phyloP scores from a whole-genome alignment of 2,329 filamentous ascomycete species.

The Diplocarpon mali region DNA sequence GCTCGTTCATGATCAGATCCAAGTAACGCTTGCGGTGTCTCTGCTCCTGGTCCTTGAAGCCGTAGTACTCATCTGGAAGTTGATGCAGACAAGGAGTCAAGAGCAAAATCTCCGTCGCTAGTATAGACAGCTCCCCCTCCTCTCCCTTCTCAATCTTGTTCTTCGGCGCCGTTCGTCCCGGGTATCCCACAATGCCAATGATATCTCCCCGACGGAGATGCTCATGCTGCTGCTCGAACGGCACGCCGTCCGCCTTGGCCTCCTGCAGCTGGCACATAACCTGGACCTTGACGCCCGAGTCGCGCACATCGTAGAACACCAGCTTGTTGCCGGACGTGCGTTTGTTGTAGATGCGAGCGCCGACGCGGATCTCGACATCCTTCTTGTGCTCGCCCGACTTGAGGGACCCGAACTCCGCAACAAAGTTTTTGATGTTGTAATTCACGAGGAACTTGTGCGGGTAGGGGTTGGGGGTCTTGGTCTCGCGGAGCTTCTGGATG shows the following conservation, averaged over 20 bases:
- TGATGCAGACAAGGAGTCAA: constrained; percentile 86
- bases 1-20: constrained; percentile 89
- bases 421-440: constrained; percentile 72
- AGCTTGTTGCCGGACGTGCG: constrained; percentile 74
- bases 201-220: constrained; percentile 84
- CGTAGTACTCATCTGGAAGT: constrained; percentile 82
- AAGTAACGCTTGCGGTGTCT: constrained; percentile 88
- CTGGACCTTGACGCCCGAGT: constrained; percentile 69
- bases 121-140: constrained; percentile 88
- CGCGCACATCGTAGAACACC: constrained; percentile 80
- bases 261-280: constrained; percentile 86
- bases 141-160: constrained; percentile 67
- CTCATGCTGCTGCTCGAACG: constrained; percentile 84
- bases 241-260: constrained; percentile 48
- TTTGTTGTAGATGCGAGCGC: constrained; percentile 82
- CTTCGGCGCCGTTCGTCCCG: constrained; percentile 80
- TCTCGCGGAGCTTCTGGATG: constrained; percentile 65
- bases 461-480: constrained; percentile 71
- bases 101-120: constrained; percentile 75
- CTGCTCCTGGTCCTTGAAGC: constrained; percentile 91
- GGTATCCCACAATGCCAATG: constrained; percentile 76
- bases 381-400: constrained; percentile 79
- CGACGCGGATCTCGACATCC: constrained; percentile 65
- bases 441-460: constrained; percentile 88
- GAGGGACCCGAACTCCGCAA: constrained; percentile 65